Conservation (phyloP, 2,329 filamentous ascomycete species). For the Fusarium liriodendri region DNA sequence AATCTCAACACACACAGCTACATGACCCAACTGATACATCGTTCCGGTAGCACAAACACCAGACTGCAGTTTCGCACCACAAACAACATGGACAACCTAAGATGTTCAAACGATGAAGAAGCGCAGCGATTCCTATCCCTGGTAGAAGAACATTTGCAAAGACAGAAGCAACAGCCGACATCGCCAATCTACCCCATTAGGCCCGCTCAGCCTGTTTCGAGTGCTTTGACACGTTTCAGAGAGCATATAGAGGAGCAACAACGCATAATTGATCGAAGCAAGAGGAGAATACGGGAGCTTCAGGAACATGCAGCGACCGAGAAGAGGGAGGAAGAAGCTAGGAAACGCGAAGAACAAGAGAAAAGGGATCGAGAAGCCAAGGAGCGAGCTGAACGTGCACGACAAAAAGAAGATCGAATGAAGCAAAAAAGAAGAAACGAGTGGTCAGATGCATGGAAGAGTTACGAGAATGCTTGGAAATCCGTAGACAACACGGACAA, state of each 20-base stretch:
- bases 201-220: not conserved
- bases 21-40: not conserved
- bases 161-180: not conserved
- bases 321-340: not conserved
- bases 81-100: not conserved
- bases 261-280: not conserved
- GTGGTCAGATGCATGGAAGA: not conserved
- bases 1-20: not conserved
- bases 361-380: not conserved
- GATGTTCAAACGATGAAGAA: not conserved
- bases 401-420: not conserved
- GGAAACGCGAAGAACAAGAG: not conserved
- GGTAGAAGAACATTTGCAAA: not conserved
- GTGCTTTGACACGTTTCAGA: not conserved
- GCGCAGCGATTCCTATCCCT: not conserved
- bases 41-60: not conserved
- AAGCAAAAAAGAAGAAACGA: not conserved
- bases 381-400: not conserved
- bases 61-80: not conserved
- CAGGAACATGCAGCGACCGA: not conserved
- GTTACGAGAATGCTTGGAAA: not conserved
- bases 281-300: not conserved
- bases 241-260: not conserved
- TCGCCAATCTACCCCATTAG: not conserved
- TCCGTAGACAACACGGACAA: not conserved